Percentiles rank a stretch among this genome's conserved stretches.
Evolutionary conservation across 768 basidiomycete species (phyloP).

Genomic region (Psilocybe subaeruginosa): DNA sequence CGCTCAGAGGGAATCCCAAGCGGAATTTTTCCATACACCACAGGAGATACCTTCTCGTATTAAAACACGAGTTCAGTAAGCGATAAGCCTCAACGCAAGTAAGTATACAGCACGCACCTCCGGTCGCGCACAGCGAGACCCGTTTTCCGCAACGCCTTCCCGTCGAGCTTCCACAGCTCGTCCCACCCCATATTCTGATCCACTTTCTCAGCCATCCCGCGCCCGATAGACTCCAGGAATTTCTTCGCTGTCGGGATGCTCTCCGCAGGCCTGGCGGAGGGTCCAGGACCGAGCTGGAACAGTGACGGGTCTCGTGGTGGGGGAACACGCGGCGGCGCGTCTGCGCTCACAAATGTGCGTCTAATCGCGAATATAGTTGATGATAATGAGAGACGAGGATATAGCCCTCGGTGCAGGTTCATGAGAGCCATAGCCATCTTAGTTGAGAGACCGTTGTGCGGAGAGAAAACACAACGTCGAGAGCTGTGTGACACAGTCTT

Average conservation of each 20-base stretch:
- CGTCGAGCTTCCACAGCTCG: conserved; percentile 66
- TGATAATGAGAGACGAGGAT: conserved; percentile 22
- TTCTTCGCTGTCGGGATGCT: conserved; percentile 49
- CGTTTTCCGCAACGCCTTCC: conserved; percentile 61
- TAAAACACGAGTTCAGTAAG: background rate
- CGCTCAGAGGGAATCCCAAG: conserved; percentile 50
- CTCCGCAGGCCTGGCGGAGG: conserved; percentile 14
- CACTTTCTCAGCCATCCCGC: conserved; percentile 67
- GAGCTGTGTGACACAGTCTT: background rate
- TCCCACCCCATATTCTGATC: conserved; percentile 65
- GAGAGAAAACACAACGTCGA: background rate
- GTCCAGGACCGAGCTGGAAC: conserved; percentile 13
- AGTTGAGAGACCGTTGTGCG: background rate
- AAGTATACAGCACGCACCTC: conserved; percentile 46
- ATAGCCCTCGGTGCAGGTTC: conserved; percentile 17
- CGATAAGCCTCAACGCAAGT: background rate
- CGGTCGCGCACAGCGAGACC: conserved; percentile 72
- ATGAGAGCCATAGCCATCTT: conserved; percentile 16
- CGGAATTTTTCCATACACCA: conserved; percentile 88
- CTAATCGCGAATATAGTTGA: conserved; percentile 27
- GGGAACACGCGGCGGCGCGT: conserved; percentile 15
- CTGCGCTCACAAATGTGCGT: conserved; percentile 30
- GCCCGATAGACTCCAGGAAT: conserved; percentile 77
- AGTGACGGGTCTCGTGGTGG: conserved; percentile 27
- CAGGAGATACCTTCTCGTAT: conserved; percentile 67